A percentile compares a stretch with the other conserved stretches of the same genome.
Evolutionary conservation across 805 yeast species (phyloP).

Genomic region (Candida tammaniensis): DNA sequence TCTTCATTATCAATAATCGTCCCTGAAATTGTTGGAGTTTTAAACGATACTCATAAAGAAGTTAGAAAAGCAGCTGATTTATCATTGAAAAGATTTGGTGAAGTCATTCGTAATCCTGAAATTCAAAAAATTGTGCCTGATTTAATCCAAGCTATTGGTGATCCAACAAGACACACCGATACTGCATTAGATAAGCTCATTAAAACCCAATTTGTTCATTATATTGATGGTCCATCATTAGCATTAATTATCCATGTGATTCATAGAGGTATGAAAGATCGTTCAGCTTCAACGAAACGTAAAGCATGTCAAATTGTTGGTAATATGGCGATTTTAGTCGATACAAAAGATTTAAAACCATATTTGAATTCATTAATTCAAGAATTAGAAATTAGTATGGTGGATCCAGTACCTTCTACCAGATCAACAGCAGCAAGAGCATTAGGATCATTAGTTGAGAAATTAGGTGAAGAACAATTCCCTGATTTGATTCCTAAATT

Average conservation of each 20-base stretch:
- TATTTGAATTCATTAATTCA: conserved; percentile 74
- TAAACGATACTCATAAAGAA: conserved; percentile 94
- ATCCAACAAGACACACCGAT: conserved; percentile 89
- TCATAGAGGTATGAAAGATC: conserved; percentile 90
- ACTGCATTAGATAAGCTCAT: conserved; percentile 81
- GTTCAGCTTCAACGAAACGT: conserved; percentile 89
- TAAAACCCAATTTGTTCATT: conserved; percentile 92
- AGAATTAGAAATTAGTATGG: conserved; percentile 91
- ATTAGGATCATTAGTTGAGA: conserved; percentile 91
- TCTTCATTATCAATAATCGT: conserved; percentile 85
- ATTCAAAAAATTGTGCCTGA: conserved; percentile 88
- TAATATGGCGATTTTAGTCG: conserved; percentile 95
- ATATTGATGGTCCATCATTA: conserved; percentile 95
- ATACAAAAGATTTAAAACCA: conserved; percentile 78
- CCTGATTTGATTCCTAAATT: conserved; percentile 86
- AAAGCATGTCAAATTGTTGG: conserved; percentile 98
- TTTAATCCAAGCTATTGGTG: conserved; percentile 89
- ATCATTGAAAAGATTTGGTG: conserved; percentile 88
- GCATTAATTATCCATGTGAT: conserved; percentile 94
- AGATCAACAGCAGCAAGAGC: conserved; percentile 98
- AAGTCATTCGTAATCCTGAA: conserved; percentile 95
- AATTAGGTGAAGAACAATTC: conserved; percentile 93
- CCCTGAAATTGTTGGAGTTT: conserved; percentile 93
- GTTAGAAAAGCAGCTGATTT: conserved; percentile 94
- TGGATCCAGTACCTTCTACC: conserved; percentile 96